phyloP scores from a whole-genome alignment of 108 stramenopile genomes.

The Poteriospumella lacustris region DNA sequence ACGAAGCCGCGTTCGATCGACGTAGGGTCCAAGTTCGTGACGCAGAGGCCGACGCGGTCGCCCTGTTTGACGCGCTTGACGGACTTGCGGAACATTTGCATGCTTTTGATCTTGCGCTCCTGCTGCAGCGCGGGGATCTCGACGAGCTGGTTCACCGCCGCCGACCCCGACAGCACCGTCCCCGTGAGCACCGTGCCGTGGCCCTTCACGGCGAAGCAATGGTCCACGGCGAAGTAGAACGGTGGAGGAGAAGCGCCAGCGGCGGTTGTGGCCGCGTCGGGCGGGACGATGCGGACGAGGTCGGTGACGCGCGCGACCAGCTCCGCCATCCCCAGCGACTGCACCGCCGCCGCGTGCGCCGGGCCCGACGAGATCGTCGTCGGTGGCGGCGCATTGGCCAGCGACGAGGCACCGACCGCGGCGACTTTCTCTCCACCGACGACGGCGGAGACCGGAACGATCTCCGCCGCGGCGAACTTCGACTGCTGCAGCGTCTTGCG shows the following conservation, averaged over 20 bases:
- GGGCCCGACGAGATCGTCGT: no score
- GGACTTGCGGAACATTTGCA: constrained; percentile 90
- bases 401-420: constrained; percentile 51
- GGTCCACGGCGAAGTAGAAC: constrained; percentile 71
- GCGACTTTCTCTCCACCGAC: constrained; percentile 87
- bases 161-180: constrained; percentile 73
- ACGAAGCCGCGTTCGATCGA: constrained; percentile 79
- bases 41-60: constrained; percentile 91
- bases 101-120: constrained; percentile 80
- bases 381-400: no score
- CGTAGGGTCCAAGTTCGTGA: constrained; percentile 81
- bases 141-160: constrained; percentile 75
- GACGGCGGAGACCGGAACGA: constrained; percentile 76
- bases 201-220: constrained; percentile 90
- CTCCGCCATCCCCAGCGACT: background rate
- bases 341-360: background rate
- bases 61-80: constrained; percentile 65
- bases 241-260: constrained; percentile 39
- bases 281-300: background rate
- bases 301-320: background rate
- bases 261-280: constrained; percentile 10
- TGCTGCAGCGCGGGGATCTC: constrained; percentile 78
- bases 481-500: constrained; percentile 56
- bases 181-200: constrained; percentile 90
- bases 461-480: constrained; percentile 66